Evolutionary conservation across 2,329 filamentous ascomycete genomes (phyloP), one percentile per base, ranked within the genome.

Genomic region (Cercospora nicotianae): DNA sequence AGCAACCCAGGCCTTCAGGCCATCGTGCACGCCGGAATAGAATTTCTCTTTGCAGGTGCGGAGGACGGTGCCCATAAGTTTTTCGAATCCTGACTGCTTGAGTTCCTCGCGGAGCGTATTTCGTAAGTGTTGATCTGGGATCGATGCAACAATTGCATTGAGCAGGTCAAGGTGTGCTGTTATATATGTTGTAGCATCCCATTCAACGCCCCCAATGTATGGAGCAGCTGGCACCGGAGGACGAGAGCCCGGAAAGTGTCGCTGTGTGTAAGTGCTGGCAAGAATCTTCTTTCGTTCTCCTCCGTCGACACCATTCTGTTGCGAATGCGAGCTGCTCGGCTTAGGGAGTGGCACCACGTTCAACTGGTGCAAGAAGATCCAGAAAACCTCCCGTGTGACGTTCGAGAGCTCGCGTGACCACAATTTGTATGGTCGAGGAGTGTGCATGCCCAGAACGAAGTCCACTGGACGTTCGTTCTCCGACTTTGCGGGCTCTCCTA

Each of bases 21-120:
- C 93, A 74, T 94, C 92, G 78, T 99, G 95, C 3, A 99, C 91
- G 60, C 91, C 89, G 2, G 91, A 91, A 78, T 99, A 98, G 79
- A 98, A 97, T 79, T 98, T 98, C 80, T 97, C 94, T 79, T 98
- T 99, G 84, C 94, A 98, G 16, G 94, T 90, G 5, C 95, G 89
- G 70, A 98, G 83, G 67, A 89, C 94, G 23, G 87, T 87, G 16
- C 93, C 93, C 85, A 98, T 91, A 73, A 91, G 89, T 73, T 93
- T 93, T 80, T 99, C 95, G 83, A 93, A 96, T 7, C 95, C 94
- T 0, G 91, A 96, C 68, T 94, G 88, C 63, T 88, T 87, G 63
- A 98, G 84, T 67, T 94, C 89, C 18, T 85, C 83, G n/a, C 95
- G 90, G 10, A 98, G 85, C 0, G 81, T 78, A 79, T 97, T 97